phyloP scores from a whole-genome alignment of 2,329 filamentous ascomycete species.

The Neopestalotiopsis sp. region DNA sequence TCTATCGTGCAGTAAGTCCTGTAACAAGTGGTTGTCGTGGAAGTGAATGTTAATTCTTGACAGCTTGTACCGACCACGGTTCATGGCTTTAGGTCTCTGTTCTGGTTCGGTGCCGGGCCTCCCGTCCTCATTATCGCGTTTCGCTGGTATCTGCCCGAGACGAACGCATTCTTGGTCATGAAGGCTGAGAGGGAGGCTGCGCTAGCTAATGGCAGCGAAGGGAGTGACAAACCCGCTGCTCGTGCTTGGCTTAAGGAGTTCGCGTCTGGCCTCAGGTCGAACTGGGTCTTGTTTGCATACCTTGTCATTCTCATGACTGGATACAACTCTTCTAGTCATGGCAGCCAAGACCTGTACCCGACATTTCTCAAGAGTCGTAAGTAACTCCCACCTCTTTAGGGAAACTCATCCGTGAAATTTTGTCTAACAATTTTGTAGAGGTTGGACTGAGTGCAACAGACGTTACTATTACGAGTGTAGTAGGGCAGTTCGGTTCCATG shows the following conservation, averaged over 20 bases:
- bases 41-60: no score
- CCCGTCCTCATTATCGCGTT: conserved; percentile 82
- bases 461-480: conserved; percentile 68
- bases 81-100: conserved; percentile 83
- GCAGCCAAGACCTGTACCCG: conserved; percentile 68
- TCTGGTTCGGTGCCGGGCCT: conserved; percentile 86
- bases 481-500: conserved; percentile 75
- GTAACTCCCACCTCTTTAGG: not conserved
- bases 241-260: conserved; percentile 76
- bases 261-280: conserved; percentile 75
- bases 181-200: conserved; percentile 59
- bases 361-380: conserved; percentile 60
- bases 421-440: conserved; percentile 31
- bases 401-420: not conserved
- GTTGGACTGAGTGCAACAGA: conserved; percentile 55
- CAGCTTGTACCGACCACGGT: conserved; percentile 73
- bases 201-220: conserved; percentile 62
- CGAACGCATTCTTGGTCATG: conserved; percentile 56
- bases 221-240: conserved; percentile 56
- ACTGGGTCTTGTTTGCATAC: conserved; percentile 83
- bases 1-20: conserved; percentile 54
- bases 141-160: conserved; percentile 80
- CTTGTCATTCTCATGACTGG: conserved; percentile 89
- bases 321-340: conserved; percentile 93
- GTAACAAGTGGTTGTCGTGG: not conserved